Base-by-base conservation (phyloP, 2,329 filamentous ascomycete genomes). In the Hypoxylon sp. region DNA sequence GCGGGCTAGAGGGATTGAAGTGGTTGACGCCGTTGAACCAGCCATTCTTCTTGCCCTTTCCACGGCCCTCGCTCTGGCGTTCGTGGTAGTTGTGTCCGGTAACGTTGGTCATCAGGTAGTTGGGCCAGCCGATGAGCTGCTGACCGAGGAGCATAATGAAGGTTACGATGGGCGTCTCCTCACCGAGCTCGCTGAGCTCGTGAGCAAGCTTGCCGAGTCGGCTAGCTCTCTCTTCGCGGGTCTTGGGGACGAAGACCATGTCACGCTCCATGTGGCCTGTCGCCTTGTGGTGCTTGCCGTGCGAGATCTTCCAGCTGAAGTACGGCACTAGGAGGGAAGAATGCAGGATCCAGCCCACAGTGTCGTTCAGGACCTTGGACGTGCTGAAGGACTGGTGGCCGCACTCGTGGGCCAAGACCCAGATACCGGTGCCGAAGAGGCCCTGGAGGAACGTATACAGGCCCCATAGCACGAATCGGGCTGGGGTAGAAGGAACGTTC, bases 271-370 rank as follows among this genome's bases (percentile, higher is more conserved):
- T 88, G 83, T 99, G 87, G 70, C 93, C 95, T 33, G 95, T 99
- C 64, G 93, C 92, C 85, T 98, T 98, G 90, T 99, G 95, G 83
- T 99, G 95, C 87, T 97, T 97, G 81, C 92, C 90, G 81, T 99
- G 95, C 67, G 92, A 97, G 78, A 98, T 93, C 81, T 99, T 96
- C 95, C 95, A 99, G 74, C 92, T 96, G 82, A 97, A 99, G 82
- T 98, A 99, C 18, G 95, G 95, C 45, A 99, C 94, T 54, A 97
- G 83, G 33, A 97, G 86, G 40, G 87, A 77, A 31, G 93, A 97
- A 81, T 98, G 94, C 69, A 91, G 86, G 74, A 97, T 76, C 91
- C 91, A 97, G 71, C 94, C 94, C 56, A 95, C 92, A 21, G 90
- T 86, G 77, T 98, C 92, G 81, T 98, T 98, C 74, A 97, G 78